These are phyloP conservation scores for Schwanniomyces etchellsii DNA, from an alignment of 1,139 yeast genomes.

Conservation along the genomic window DNA sequence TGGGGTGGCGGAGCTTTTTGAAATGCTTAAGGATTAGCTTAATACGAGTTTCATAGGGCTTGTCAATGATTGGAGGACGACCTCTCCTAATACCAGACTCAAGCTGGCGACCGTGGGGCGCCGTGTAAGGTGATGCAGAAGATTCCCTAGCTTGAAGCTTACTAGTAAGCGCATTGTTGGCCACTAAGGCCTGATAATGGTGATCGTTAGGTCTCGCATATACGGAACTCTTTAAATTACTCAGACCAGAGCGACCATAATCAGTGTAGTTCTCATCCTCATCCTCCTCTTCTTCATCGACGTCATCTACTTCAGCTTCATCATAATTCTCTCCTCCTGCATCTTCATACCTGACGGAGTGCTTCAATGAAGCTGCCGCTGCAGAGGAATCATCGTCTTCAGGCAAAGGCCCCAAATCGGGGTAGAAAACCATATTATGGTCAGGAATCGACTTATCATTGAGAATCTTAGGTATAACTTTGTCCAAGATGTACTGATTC, in stretches of 20 bases:
- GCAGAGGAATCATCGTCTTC: constrained; percentile 27
- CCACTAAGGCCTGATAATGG: constrained; percentile 9
- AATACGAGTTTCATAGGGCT: constrained; percentile 89
- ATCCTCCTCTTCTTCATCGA: constrained; percentile 29
- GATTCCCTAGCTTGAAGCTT: constrained; percentile 6
- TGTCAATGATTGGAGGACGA: constrained; percentile 92
- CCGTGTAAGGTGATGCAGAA: constrained; percentile 8
- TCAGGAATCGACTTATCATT: constrained; percentile 36
- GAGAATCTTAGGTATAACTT: constrained; percentile 50
- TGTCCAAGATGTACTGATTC: constrained; percentile 53
- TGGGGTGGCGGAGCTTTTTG: constrained; percentile 61
- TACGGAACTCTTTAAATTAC: constrained; percentile 4
- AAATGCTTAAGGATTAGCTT: constrained; percentile 78
- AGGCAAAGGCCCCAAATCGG: constrained; percentile 72
- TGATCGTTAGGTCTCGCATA: constrained; percentile 8
- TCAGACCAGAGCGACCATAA: constrained; percentile 4
- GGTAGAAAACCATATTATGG: constrained; percentile 47
- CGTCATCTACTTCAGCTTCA: constrained; percentile 22
- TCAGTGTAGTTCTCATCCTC: constrained; percentile 20
- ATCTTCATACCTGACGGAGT: constrained; percentile 3
- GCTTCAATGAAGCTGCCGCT: constrained; percentile 2
- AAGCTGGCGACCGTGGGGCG: constrained; percentile 8
- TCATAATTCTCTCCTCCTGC: constrained; percentile 11
- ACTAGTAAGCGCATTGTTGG: constrained; percentile 8
- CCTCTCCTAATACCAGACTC: constrained; percentile 78